Conservation (phyloP, 805 yeast species). For the Saccharomycopsis vini region DNA sequence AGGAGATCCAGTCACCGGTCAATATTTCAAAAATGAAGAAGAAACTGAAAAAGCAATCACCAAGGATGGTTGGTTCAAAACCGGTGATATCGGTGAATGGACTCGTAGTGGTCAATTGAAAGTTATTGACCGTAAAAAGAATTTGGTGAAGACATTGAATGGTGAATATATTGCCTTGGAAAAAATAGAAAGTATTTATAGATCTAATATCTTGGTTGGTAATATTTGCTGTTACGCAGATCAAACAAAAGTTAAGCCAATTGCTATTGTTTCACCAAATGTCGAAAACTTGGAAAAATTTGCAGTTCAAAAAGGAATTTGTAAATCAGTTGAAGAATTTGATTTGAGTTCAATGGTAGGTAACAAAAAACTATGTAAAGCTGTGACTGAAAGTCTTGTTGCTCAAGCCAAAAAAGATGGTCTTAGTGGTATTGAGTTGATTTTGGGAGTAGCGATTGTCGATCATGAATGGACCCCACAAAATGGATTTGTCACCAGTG, state of each 20-base stretch:
- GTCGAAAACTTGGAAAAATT: conserved; percentile 54
- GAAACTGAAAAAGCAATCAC: conserved; percentile 72
- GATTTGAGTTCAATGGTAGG: conserved; percentile 38
- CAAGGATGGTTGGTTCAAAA: conserved; percentile 88
- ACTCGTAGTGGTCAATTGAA: conserved; percentile 66
- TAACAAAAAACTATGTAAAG: conserved; percentile 46
- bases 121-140: conserved; percentile 90
- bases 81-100: conserved; percentile 98
- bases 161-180: conserved; percentile 98
- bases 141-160: conserved; percentile 87
- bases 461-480: conserved; percentile 98
- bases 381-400: conserved; percentile 50
- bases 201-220: conserved; percentile 66
- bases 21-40: conserved; percentile 73
- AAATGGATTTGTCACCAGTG: conserved; percentile 86
- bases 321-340: conserved; percentile 33
- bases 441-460: conserved; percentile 67
- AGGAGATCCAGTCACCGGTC: conserved; percentile 65
- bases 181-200: conserved; percentile 82
- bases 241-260: conserved; percentile 76
- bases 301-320: conserved; percentile 47
- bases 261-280: conserved; percentile 83
- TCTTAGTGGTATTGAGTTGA: conserved; percentile 73
- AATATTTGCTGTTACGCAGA: conserved; percentile 95
- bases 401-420: conserved; percentile 77